Evolutionary conservation across 495 filamentous ascomycete genomes (phyloP), one percentile per base, ranked within the genome.

Genomic region (Xylaria grammica): DNA sequence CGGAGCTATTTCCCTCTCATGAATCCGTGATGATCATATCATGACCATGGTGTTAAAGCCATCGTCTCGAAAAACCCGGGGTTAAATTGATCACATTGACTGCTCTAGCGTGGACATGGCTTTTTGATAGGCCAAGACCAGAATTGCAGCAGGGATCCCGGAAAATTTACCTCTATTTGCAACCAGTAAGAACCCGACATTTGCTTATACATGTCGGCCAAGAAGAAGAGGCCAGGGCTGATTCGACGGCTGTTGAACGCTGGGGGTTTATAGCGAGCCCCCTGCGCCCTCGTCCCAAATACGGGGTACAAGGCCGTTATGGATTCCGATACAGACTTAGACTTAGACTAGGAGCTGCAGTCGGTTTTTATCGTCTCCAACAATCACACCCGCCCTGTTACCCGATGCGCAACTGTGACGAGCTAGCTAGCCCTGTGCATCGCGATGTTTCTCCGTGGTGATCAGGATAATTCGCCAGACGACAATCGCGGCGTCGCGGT

Each of bases 261-360:
- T 5, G 22, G 38, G 38, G 26, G n/a, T 26, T 24, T 48, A 5
- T 44, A 45, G 38, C 24, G 42, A 59, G 56, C 42, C 42, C 54
- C 42, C 22, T n/a, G 42, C 46, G 42, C 56, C n/a, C 42, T 59
- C 40, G 42, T 48, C 40, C 26, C 5, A 29, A 42, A 44, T 36
- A 57, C 20, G 11, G 56, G 54, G 36, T 4, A 26, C 17, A 20
- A 13, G 20, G 20, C 13, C 15, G 22, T 27, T 17, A 42, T 56
- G 34, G 51, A 30, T 53, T 53, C 0, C 34, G n/a, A 4, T 17
- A 17, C 42, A 9, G 6, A 4, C 3, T 10, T 11, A 10, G 17
- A 22, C 13, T 58, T 44, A 2, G 38, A 7, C 45, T 49, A 6
- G 24, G 20, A 4, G 19, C 42, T 48, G 15, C 40, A 29, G 29